phyloP scores from a whole-genome alignment of 2,329 filamentous ascomycete genomes.

The Colletotrichum sp. region DNA sequence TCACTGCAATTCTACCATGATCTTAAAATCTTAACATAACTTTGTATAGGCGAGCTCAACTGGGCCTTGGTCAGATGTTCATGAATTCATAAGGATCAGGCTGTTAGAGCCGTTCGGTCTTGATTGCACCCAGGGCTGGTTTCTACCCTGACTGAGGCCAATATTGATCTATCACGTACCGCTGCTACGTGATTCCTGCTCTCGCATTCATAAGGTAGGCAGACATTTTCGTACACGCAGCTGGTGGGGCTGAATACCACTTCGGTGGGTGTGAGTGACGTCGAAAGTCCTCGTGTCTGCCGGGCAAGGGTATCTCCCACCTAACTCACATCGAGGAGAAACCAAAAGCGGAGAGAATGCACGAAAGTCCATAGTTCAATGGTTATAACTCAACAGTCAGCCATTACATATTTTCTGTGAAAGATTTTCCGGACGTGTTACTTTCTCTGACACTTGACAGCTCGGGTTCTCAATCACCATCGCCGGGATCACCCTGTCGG shows the following conservation, averaged over 20 bases:
- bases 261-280: not conserved
- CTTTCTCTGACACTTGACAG: not conserved
- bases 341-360: not conserved
- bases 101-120: not conserved
- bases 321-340: not conserved
- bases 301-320: not conserved
- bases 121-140: not conserved
- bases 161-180: not conserved
- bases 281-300: not conserved
- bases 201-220: not conserved
- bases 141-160: not conserved
- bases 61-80: not conserved
- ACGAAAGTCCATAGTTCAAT: accelerated
- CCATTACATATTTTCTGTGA: accelerated
- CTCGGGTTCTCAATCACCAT: not conserved
- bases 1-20: not conserved
- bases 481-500: not conserved
- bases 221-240: not conserved
- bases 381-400: not conserved
- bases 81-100: not conserved
- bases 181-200: not conserved
- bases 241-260: not conserved
- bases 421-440: not conserved
- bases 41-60: not conserved
- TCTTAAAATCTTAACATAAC: not conserved